Conservation (phyloP, 225 moss, liverwort and hornwort genomes). For the Antitrichia curtipendula region DNA sequence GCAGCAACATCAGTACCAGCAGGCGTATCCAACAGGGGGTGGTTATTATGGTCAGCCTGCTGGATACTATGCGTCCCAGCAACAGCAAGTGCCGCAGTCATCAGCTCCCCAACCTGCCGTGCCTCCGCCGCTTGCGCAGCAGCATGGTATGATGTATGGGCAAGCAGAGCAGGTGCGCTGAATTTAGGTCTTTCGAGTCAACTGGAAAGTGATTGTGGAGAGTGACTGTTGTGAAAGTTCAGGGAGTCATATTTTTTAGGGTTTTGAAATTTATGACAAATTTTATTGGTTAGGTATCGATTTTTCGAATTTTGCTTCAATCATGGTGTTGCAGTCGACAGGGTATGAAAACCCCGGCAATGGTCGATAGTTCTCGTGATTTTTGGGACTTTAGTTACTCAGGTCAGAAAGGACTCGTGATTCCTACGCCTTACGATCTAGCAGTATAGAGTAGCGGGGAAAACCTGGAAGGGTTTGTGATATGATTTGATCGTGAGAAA, state of each 20-base stretch:
- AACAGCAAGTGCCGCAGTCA: constrained; percentile 35
- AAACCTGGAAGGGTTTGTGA: neutral
- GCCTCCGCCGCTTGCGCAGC: constrained; percentile 32
- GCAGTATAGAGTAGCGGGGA: neutral
- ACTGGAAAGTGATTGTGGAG: neutral
- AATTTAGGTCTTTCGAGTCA: neutral
- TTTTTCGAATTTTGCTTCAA: neutral
- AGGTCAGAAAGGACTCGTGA: neutral
- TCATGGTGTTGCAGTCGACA: neutral
- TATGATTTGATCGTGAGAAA: neutral
- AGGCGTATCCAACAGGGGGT: constrained; percentile 30
- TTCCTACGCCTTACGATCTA: neutral
- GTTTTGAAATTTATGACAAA: neutral
- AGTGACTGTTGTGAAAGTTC: neutral
- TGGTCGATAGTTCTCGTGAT: neutral
- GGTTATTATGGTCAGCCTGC: constrained; percentile 57
- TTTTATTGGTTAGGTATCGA: neutral
- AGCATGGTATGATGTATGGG: constrained; percentile 50
- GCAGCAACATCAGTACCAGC: constrained; percentile 34
- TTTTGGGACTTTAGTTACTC: neutral
- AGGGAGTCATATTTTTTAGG: neutral
- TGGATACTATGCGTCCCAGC: constrained; percentile 44
- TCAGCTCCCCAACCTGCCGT: constrained; percentile 19
- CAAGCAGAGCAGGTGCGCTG: constrained; percentile 76
- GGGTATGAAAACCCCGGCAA: neutral